A percentile compares a stretch with the other conserved stretches of the same genome.
phyloP scores from a whole-genome alignment of 257 asterid genomes.

The Przewalskia tangutica region DNA sequence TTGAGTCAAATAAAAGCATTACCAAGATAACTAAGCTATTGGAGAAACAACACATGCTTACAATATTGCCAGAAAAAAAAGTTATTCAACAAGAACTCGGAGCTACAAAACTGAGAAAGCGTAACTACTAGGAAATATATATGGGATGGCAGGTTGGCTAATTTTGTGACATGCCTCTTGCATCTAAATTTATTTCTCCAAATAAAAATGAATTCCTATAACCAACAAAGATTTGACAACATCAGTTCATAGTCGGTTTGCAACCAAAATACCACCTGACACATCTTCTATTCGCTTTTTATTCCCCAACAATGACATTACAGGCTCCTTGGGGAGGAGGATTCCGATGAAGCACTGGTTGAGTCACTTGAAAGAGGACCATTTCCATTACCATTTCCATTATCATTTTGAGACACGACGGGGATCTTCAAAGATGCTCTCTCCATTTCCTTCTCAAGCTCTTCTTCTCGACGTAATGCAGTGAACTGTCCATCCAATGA shows the following conservation, averaged over 20 bases:
- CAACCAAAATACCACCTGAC: neutral
- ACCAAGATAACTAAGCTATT: neutral
- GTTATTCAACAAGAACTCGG: neutral
- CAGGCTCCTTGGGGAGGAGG: constrained; percentile 41
- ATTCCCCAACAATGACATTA: constrained; percentile 18
- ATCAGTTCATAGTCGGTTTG: neutral
- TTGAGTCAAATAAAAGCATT: neutral
- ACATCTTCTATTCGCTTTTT: neutral
- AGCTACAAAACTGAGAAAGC: neutral
- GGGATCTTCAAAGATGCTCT: constrained; percentile 66
- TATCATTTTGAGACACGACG: constrained; percentile 29
- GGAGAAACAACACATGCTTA: neutral
- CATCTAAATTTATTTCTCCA: neutral
- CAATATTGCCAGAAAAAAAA: neutral
- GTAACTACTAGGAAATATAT: neutral
- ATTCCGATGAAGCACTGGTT: constrained; percentile 28
- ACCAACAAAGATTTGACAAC: neutral
- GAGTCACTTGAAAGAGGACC: constrained; percentile 34
- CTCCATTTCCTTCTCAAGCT: constrained; percentile 94
- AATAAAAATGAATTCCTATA: neutral
- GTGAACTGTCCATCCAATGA: constrained; percentile 82
- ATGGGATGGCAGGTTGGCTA: neutral
- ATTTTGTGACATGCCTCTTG: neutral
- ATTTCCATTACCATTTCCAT: constrained; percentile 23
- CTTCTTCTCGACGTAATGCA: constrained; percentile 73